Conservation (phyloP, 495 filamentous ascomycete genomes). For the Penicillium lagena region DNA sequence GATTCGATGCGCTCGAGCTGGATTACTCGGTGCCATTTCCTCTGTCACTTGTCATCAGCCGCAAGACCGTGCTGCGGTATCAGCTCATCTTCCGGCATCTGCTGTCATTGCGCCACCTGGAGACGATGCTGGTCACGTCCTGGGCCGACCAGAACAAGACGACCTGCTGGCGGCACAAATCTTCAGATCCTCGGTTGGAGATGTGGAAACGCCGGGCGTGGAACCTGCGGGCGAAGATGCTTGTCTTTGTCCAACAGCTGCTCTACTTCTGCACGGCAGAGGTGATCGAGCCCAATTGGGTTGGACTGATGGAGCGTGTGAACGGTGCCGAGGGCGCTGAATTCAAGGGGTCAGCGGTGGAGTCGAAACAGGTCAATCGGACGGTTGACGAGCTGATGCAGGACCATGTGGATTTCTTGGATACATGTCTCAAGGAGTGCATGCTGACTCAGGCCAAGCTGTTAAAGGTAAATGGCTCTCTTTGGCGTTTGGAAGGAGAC, state of each 20-base stretch:
- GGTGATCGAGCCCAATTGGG: constrained; percentile 98
- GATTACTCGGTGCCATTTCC: constrained; percentile 95
- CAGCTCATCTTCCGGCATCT: constrained; percentile 94
- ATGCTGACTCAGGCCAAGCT: constrained; percentile 97
- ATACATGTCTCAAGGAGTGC: constrained; percentile 96
- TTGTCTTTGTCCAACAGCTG: constrained; percentile 93
- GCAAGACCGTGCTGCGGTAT: constrained; percentile 92
- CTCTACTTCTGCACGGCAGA: constrained; percentile 95
- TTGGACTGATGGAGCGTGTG: constrained; percentile 78
- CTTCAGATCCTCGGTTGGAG: constrained; percentile 67
- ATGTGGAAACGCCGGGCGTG: constrained; percentile 89
- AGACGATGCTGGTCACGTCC: constrained; percentile 71
- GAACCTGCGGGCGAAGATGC: constrained; percentile 88
- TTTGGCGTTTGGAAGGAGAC: not conserved
- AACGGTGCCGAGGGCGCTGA: constrained; percentile 55
- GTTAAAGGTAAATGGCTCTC: constrained; percentile 58
- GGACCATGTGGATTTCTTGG: constrained; percentile 96
- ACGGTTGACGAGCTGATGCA: constrained; percentile 99
- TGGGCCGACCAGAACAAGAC: constrained; percentile 87
- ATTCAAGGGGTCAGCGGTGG: constrained; percentile 43
- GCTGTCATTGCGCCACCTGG: constrained; percentile 79
- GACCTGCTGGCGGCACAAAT: constrained; percentile 79
- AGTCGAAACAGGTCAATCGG: constrained; percentile 53
- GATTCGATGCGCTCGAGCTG: constrained; percentile 86
- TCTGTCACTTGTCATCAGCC: constrained; percentile 91